A percentile compares a stretch with the other conserved stretches of the same genome.
Conservation (phyloP, 805 yeast species). For the Yarrowia deformans region DNA sequence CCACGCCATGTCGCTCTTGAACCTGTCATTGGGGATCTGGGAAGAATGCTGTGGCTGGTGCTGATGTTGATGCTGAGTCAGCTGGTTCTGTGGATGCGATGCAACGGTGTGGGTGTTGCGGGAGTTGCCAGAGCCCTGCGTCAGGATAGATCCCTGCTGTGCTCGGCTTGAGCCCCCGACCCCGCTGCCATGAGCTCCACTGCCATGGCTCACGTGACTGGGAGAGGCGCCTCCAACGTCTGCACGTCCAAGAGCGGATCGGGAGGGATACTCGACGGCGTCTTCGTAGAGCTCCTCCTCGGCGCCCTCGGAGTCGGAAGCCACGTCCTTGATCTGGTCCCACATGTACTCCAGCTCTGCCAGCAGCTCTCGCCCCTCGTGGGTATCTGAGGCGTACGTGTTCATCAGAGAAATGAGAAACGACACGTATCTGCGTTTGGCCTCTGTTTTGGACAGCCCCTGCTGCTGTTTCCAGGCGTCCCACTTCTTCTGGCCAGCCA, state of each 20-base stretch:
- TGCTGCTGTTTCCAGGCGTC: constrained; percentile 84
- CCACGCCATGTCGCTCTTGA: constrained; percentile 38
- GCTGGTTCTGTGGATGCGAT: constrained; percentile 13
- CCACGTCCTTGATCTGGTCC: constrained; percentile 53
- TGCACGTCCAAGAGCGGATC: background rate
- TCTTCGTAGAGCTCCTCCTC: constrained; percentile 42
- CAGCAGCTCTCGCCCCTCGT: constrained; percentile 69
- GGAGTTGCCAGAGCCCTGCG: constrained; percentile 5
- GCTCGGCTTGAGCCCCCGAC: constrained; percentile 4
- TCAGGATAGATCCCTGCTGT: background rate
- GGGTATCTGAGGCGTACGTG: constrained; percentile 69
- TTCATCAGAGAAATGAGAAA: constrained; percentile 76
- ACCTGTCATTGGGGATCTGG: constrained; percentile 10
- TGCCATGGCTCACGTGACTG: constrained; percentile 29
- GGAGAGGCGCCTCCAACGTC: background rate
- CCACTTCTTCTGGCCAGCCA: constrained; percentile 73
- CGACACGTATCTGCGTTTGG: constrained; percentile 73
- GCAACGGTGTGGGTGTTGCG: background rate
- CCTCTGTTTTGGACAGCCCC: constrained; percentile 72
- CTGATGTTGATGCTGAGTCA: background rate
- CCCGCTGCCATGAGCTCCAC: background rate
- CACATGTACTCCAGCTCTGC: constrained; percentile 74
- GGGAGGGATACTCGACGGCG: constrained; percentile 35
- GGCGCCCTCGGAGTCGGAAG: constrained; percentile 41
- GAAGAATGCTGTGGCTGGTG: constrained; percentile 7